Evolutionary conservation across 1,139 yeast genomes (phyloP).

Genomic region (Wickerhamiella pararugosa): DNA sequence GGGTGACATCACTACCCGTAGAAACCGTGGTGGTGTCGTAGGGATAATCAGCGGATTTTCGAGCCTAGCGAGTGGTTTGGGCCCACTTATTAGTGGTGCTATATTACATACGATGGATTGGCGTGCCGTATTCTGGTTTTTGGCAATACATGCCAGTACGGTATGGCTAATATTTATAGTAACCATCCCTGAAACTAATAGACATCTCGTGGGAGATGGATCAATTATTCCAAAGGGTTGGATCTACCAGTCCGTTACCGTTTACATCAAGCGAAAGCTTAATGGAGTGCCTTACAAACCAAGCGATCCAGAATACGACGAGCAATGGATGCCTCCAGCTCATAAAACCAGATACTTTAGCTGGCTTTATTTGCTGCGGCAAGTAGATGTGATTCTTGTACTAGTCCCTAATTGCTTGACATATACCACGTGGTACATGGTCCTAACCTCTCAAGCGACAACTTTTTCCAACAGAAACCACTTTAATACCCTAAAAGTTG

Average conservation of each 20-base stretch:
- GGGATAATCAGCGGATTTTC: conserved; percentile 49
- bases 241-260: conserved; percentile 13
- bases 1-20: conserved; percentile 48
- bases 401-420: conserved; percentile 43
- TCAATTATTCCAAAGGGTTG: conserved; percentile 15
- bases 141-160: conserved; percentile 34
- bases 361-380: conserved; percentile 23
- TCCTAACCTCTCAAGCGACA: conserved; percentile 43
- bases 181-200: conserved; percentile 54
- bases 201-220: conserved; percentile 55
- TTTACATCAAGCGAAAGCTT: conserved; percentile 4
- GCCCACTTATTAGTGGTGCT: conserved; percentile 62
- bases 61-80: conserved; percentile 57
- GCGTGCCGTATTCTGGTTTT: conserved; percentile 65
- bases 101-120: conserved; percentile 46
- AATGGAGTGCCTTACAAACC: conserved; percentile 12
- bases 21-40: conserved; percentile 50
- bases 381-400: conserved; percentile 25
- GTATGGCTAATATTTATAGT: conserved; percentile 19
- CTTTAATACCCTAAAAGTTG: conserved; percentile 34
- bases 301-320: conserved; percentile 11
- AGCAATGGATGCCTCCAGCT: conserved; percentile 32
- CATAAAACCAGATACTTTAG: conserved; percentile 26
- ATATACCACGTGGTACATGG: conserved; percentile 55
- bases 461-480: too few relatives aligned